Base-by-base conservation (phyloP, 169 alveolate species). In the Cryptosporidium xiaoi region DNA sequence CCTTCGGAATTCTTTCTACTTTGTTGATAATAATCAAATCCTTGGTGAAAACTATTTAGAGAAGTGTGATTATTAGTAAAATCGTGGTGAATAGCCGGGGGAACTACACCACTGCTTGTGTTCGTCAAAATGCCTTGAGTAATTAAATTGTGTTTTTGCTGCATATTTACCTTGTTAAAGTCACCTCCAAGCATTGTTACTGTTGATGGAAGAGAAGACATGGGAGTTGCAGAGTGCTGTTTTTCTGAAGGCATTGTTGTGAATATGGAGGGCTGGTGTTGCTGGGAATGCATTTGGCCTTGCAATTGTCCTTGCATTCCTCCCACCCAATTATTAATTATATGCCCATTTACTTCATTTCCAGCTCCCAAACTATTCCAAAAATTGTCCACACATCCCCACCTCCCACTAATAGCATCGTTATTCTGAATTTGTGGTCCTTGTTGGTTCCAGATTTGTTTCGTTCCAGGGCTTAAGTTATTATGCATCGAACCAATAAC, bases 251-350 rank as follows among this genome's bases (percentile, higher is more conserved):
- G 34, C 31, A 53, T 33, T 40, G 44, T 46, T 33, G 44, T 46
- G 44, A 62, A 33, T 16, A 62, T 62, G 2, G 68, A 62, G 10
- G 68, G 68, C 20, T 62, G 68, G 6, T 62, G 68, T 29, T 62
- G 68, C 6, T 12, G 33, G 24, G 40, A 15, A 62, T 16, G 46
- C 7, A 24, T 13, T 6, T 53, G 24, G 0, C 44, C 51, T 0
- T 46, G 51, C 50, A 36, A 62, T 27, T 33, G 44, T 13, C 68
- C 68, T 10, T 36, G 20, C 24, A 24, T 12, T 29, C 40, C 50
- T 24, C 40, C 50, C 6, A 18, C 48, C 48, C 48, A 40, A 5
- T 1, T 6, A 40, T 40, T 40, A 1, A 40, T 40, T 40, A 40
- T 56, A 12, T 24, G 44, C 2, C 48, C 50, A 29, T n/a, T n/a